phyloP scores from a whole-genome alignment of 2,329 filamentous ascomycete species.

The Ciborinia camelliae region DNA sequence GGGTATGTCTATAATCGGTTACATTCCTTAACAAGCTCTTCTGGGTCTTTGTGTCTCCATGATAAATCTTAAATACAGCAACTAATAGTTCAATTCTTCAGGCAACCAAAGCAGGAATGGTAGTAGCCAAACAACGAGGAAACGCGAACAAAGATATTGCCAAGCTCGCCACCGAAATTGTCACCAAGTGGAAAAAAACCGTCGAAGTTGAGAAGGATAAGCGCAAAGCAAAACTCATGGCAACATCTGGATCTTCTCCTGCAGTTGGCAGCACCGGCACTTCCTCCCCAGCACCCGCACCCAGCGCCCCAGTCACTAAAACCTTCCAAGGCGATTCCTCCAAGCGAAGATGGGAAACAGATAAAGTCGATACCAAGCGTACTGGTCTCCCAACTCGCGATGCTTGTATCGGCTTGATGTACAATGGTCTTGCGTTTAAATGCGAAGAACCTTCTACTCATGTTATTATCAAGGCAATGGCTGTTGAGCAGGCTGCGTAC shows the following conservation, averaged over 20 bases:
- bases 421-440: constrained; percentile 77
- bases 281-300: constrained; percentile 38
- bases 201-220: constrained; percentile 64
- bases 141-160: constrained; percentile 81
- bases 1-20: constrained; percentile 51
- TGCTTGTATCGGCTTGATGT: constrained; percentile 84
- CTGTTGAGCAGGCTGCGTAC: constrained; percentile 79
- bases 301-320: constrained; percentile 42
- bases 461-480: constrained; percentile 71
- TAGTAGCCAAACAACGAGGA: constrained; percentile 74
- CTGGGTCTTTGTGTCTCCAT: constrained; percentile 7
- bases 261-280: constrained; percentile 26
- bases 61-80: neutral
- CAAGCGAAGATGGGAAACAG: constrained; percentile 78
- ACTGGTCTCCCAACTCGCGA: constrained; percentile 74
- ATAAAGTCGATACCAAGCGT: constrained; percentile 73
- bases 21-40: constrained; percentile 26
- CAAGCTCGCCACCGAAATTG: constrained; percentile 73
- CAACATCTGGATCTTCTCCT: constrained; percentile 30
- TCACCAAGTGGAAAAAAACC: constrained; percentile 80
- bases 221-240: constrained; percentile 37
- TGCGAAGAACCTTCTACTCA: constrained; percentile 68
- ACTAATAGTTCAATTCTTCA: constrained; percentile 36
- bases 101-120: constrained; percentile 86
- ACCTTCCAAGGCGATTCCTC: constrained; percentile 63